Conservation (phyloP, 495 filamentous ascomycete genomes). For the Penicillium parvum region DNA sequence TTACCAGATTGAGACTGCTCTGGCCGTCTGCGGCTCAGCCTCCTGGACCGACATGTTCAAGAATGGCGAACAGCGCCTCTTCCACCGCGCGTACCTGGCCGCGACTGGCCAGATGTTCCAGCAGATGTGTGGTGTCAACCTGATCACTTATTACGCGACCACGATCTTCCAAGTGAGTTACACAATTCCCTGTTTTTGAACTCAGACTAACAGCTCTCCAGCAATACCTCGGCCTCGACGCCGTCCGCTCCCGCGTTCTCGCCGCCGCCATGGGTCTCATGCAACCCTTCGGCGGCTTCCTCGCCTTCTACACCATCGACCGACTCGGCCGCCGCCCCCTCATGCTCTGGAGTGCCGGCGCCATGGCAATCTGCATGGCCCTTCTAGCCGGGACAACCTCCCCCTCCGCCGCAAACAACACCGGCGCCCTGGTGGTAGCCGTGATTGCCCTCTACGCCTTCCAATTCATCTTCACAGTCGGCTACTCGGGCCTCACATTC, state of each 20-base stretch:
- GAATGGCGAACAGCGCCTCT: slow-evolving; percentile 31
- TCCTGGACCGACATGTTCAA: slow-evolving; percentile 30
- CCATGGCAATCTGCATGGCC: slow-evolving; percentile 61
- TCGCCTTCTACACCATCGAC: slow-evolving; percentile 76
- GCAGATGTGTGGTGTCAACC: slow-evolving; percentile 24
- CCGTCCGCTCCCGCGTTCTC: slow-evolving; percentile 78
- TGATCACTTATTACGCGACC: slow-evolving; percentile 22
- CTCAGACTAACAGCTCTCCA: slow-evolving; percentile 36
- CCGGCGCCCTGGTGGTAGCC: slow-evolving; percentile 36
- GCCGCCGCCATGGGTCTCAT: slow-evolving; percentile 73
- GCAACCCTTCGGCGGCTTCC: slow-evolving; percentile 67
- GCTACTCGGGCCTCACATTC: slow-evolving; percentile 66
- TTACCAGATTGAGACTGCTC: slow-evolving; percentile 34
- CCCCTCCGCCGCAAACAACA: slow-evolving; percentile 21
- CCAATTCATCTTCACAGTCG: slow-evolving; percentile 42
- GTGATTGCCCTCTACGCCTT: slow-evolving; percentile 40
- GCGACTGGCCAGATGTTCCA: slow-evolving; percentile 29
- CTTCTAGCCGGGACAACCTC: slow-evolving; percentile 47
- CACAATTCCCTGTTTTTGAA: background rate
- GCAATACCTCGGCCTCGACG: slow-evolving; percentile 52
- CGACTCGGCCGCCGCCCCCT: slow-evolving; percentile 65
- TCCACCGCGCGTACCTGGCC: slow-evolving; percentile 31
- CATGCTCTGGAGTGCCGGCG: slow-evolving; percentile 50
- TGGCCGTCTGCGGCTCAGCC: slow-evolving; percentile 29
- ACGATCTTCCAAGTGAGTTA: slow-evolving; percentile 10